Conservation (phyloP, 1,284 basidiomycete species). For the Marasmius fiardii region DNA sequence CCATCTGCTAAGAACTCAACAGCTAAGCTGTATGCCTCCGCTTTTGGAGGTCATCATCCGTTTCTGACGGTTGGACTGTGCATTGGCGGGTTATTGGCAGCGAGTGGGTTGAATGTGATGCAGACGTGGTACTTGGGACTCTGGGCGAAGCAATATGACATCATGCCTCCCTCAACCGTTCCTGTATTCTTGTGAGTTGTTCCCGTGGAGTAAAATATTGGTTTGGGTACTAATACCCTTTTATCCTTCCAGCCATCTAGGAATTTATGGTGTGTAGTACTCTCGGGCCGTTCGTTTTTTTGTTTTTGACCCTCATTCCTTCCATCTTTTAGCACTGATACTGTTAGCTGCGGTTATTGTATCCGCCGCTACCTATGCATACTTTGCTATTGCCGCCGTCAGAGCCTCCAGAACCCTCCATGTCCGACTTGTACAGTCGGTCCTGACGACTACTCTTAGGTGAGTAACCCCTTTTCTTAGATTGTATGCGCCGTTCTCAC, state of each 20-base stretch:
- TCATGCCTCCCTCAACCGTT: slow-evolving; percentile 23
- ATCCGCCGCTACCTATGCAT: background rate
- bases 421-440: slow-evolving; percentile 38
- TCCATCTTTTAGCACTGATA: no score
- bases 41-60: slow-evolving; percentile 24
- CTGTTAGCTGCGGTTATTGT: background rate
- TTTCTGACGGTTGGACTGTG: slow-evolving; percentile 25
- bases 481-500: background rate
- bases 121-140: slow-evolving; percentile 51
- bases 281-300: background rate
- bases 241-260: slow-evolving; percentile 4
- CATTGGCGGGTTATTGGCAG: slow-evolving; percentile 20
- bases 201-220: no score
- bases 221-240: no score
- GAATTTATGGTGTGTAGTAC: slow-evolving; percentile 5
- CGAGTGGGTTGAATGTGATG: slow-evolving; percentile 25
- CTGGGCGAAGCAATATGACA: slow-evolving; percentile 48
- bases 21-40: slow-evolving; percentile 29
- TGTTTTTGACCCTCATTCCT: no score
- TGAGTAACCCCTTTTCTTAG: slow-evolving; percentile 17
- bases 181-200: slow-evolving; percentile 28
- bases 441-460: slow-evolving; percentile 54
- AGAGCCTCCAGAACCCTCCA: slow-evolving; percentile 52
- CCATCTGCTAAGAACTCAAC: background rate
- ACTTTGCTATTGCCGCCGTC: slow-evolving; percentile 26